phyloP scores from a whole-genome alignment of 2,329 filamentous ascomycete species.

The Fusarium tupiense region DNA sequence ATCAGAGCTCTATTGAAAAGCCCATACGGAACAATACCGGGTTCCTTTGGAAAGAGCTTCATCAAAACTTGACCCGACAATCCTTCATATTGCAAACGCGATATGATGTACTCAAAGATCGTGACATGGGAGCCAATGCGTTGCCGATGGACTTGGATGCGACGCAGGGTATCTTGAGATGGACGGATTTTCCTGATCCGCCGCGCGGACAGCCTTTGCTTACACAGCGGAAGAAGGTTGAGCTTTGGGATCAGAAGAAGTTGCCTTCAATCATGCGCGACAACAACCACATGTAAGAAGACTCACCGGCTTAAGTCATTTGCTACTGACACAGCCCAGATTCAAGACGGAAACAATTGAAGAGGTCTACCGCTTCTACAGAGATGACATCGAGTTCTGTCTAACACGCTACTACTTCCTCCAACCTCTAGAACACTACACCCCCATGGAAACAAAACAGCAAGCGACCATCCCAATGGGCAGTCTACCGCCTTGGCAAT shows the following conservation, averaged over 20 bases:
- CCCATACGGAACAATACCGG: constrained; percentile 50
- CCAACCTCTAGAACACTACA: constrained; percentile 46
- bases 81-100: constrained; percentile 66
- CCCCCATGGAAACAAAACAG: constrained; percentile 45
- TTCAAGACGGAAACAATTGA: constrained; percentile 64
- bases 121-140: constrained; percentile 55
- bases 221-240: constrained; percentile 64
- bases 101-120: constrained; percentile 62
- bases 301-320: fast-evolving
- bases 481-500: constrained; percentile 58
- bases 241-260: constrained; percentile 63
- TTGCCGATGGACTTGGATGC: constrained; percentile 53
- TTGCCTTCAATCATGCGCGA: constrained; percentile 60
- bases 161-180: constrained; percentile 61
- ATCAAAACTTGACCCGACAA: constrained; percentile 64
- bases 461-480: constrained; percentile 26
- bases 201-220: constrained; percentile 56
- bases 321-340: constrained; percentile 42
- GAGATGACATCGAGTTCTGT: constrained; percentile 64
- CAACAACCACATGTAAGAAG: constrained; percentile 61
- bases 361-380: constrained; percentile 63
- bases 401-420: constrained; percentile 60
- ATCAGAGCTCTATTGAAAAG: constrained; percentile 52
- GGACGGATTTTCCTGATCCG: constrained; percentile 70
- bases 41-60: constrained; percentile 62